Evolutionary conservation across 306 rosid species (phyloP).

Genomic region (Fragaria iinumae): DNA sequence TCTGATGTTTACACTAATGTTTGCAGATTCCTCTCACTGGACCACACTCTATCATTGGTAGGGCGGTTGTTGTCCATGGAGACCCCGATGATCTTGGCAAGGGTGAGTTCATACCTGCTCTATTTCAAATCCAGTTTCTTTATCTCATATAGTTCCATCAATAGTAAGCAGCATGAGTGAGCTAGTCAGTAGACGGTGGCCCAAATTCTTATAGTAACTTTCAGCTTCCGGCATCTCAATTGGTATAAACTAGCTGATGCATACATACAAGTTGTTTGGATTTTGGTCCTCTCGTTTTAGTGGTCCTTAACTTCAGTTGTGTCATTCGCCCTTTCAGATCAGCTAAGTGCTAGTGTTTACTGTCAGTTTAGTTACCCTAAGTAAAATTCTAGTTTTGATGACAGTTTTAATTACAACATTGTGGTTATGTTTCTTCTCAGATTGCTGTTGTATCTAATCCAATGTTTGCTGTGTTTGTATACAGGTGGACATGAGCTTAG

Average conservation of each 20-base stretch:
- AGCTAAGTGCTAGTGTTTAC: not conserved
- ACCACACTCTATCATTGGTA: constrained; percentile 76
- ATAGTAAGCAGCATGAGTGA: not conserved
- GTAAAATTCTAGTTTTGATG: not conserved
- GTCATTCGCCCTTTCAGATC: not conserved
- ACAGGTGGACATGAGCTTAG: constrained; percentile 97
- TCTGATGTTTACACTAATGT: constrained; percentile 11
- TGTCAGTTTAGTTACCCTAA: not conserved
- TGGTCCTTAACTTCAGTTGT: not conserved
- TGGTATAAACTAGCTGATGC: not conserved
- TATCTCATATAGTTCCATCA: not conserved
- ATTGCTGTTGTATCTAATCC: not conserved
- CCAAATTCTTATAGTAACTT: not conserved
- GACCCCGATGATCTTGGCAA: constrained; percentile 96
- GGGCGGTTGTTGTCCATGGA: constrained; percentile 93
- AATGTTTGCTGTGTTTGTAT: constrained; percentile 4
- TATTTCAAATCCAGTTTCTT: not conserved
- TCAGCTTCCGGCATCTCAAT: not conserved
- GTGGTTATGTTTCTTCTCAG: not conserved
- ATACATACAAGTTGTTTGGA: not conserved
- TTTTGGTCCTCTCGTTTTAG: not conserved
- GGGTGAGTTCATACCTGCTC: constrained; percentile 44
- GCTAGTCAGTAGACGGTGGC: not conserved
- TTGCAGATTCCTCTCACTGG: constrained; percentile 89
- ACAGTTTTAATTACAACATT: no score